phyloP scores from a whole-genome alignment of 257 asterid species.

The Thymus quinquecostatus region DNA sequence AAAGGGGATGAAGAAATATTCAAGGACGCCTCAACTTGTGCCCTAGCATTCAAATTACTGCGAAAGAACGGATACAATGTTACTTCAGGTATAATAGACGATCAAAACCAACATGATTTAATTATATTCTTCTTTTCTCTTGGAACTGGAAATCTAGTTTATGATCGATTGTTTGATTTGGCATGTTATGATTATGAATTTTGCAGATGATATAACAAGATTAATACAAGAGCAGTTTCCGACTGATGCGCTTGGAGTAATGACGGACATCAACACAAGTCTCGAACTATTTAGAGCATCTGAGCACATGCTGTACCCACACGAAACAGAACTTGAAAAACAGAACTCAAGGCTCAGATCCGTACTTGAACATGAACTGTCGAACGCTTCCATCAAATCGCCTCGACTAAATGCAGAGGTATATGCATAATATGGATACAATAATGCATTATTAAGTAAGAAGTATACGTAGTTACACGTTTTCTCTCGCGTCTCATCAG shows the following conservation, averaged over 20 bases:
- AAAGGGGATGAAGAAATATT: constrained; percentile 80
- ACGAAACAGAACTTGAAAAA: constrained; percentile 53
- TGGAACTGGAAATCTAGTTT: background rate
- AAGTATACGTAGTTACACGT: too few relatives aligned
- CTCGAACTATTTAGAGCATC: constrained; percentile 73
- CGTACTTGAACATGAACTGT: constrained; percentile 52
- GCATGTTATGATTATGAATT: too few relatives aligned
- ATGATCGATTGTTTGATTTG: background rate
- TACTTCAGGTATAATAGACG: constrained; percentile 49
- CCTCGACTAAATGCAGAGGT: constrained; percentile 58
- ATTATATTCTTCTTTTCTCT: background rate
- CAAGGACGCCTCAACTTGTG: constrained; percentile 71
- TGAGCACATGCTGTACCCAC: constrained; percentile 45
- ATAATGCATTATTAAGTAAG: too few relatives aligned
- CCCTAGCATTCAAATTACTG: constrained; percentile 69
- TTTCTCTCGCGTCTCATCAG: constrained; percentile 39
- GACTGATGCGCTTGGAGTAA: constrained; percentile 41
- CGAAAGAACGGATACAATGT: constrained; percentile 72
- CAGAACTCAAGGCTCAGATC: constrained; percentile 46
- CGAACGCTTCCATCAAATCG: constrained; percentile 36
- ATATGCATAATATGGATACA: constrained; percentile 1
- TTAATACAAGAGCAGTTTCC: constrained; percentile 39
- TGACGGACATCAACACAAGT: constrained; percentile 43
- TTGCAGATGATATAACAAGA: constrained; percentile 55
- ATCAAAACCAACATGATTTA: background rate